These are phyloP conservation scores for Hydnum rufescens DNA, from an alignment of 768 basidiomycete species.

Conservation along the genomic window DNA sequence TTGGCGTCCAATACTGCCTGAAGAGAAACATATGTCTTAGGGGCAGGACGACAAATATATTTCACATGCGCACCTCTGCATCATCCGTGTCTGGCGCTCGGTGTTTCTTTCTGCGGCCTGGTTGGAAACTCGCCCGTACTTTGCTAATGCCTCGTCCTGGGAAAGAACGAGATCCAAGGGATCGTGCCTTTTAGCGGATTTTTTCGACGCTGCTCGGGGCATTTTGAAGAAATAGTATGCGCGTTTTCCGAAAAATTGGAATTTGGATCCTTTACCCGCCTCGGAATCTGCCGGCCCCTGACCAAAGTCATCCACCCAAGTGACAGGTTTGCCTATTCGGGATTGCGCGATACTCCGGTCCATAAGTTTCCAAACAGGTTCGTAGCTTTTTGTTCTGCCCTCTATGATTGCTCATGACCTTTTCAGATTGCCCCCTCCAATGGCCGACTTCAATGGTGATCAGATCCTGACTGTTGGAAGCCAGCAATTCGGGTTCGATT, in stretches of 20 bases:
- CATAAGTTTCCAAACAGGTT: too few species aligned
- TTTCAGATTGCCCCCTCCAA: too few species aligned
- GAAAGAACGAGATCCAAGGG: slow-evolving; percentile 71
- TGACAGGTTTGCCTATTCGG: too few species aligned
- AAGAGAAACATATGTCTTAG: not conserved
- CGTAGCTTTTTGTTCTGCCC: too few species aligned
- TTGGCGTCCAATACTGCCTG: slow-evolving; percentile 61
- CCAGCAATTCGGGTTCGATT: slow-evolving; percentile 77
- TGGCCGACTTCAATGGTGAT: slow-evolving; percentile 42
- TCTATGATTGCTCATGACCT: too few species aligned
- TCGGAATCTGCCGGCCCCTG: too few species aligned
- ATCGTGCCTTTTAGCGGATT: slow-evolving; percentile 36
- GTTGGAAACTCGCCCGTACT: slow-evolving; percentile 59
- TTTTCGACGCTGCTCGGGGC: not conserved
- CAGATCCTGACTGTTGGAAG: slow-evolving; percentile 69
- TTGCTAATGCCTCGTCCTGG: slow-evolving; percentile 54
- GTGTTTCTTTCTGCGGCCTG: slow-evolving; percentile 36
- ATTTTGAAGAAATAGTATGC: too few species aligned
- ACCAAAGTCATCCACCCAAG: too few species aligned
- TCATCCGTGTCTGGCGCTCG: slow-evolving; percentile 32
- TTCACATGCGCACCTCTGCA: slow-evolving; percentile 13
- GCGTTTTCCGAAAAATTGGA: too few species aligned
- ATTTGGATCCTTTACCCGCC: too few species aligned
- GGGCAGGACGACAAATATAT: not conserved
- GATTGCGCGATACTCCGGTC: too few species aligned